Conservation (phyloP, 176 grass and related monocot genomes). For the Triticum urartu region DNA sequence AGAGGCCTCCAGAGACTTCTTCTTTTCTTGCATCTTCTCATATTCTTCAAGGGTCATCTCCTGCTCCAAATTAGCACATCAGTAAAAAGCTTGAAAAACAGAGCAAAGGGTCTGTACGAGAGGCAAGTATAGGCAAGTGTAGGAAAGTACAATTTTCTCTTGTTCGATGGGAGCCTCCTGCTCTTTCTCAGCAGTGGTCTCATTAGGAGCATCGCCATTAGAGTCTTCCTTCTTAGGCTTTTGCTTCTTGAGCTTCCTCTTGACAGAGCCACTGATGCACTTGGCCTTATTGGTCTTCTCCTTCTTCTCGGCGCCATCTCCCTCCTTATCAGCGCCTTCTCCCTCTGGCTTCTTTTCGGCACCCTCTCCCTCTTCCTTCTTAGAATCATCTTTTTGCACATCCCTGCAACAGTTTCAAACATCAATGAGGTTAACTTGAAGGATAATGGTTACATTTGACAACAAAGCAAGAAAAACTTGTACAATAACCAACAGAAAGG, state of each 20-base stretch:
- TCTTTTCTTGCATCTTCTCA: constrained; percentile 44
- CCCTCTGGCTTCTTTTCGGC: not conserved
- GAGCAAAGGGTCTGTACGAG: too few species aligned
- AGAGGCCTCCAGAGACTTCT: not conserved
- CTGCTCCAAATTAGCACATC: constrained; percentile 4
- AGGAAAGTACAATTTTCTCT: not conserved
- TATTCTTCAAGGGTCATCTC: constrained; percentile 58
- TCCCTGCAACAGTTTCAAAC: not conserved
- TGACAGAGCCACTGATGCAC: constrained; percentile 18
- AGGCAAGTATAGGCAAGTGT: not conserved
- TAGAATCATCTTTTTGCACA: not conserved
- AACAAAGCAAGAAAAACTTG: not conserved
- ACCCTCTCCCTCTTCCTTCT: not conserved
- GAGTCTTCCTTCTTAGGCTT: not conserved
- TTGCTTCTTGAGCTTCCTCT: constrained; percentile 34
- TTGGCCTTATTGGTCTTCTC: not conserved
- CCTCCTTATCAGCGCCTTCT: not conserved
- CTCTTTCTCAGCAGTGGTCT: not conserved
- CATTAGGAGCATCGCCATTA: not conserved
- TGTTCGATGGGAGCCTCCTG: not conserved
- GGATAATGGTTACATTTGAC: not conserved
- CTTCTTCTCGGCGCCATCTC: not conserved
- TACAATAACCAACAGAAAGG: not conserved
- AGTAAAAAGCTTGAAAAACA: not conserved
- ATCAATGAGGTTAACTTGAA: not conserved